These are phyloP conservation scores for Penicillium griseofulvum DNA, from an alignment of 2,329 filamentous ascomycete genomes.

Conservation along the genomic window DNA sequence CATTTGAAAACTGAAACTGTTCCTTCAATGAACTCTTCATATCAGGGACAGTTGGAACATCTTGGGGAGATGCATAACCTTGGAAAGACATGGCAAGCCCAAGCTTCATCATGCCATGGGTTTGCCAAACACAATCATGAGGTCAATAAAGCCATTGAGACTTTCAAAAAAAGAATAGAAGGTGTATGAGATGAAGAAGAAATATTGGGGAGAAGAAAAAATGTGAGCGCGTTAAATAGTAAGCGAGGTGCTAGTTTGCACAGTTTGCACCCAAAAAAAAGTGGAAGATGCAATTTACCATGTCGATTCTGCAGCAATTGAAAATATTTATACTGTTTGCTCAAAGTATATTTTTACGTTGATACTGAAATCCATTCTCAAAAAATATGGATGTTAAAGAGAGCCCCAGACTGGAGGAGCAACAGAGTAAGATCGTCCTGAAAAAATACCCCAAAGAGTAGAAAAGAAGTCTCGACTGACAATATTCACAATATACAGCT, in stretches of 20 bases:
- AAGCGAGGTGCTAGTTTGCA: conserved; percentile 12
- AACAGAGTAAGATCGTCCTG: conserved; percentile 31
- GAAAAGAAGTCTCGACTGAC: conserved; percentile 15
- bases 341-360: not conserved
- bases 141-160: not conserved
- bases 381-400: conserved; percentile 33
- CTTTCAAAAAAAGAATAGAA: not conserved
- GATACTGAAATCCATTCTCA: not conserved
- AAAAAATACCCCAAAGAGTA: conserved; percentile 14
- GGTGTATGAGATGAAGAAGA: not conserved
- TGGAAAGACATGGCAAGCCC: conserved; percentile 73
- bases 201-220: conserved; percentile 2
- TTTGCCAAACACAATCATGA: not conserved
- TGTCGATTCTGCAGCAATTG: not conserved
- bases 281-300: conserved; percentile 5
- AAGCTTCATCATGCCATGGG: conserved; percentile 53
- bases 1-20: not conserved
- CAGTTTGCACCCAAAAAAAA: conserved; percentile 24
- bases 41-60: not conserved
- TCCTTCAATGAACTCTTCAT: not conserved
- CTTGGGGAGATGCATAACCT: not conserved
- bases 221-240: conserved; percentile 14
- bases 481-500: conserved; percentile 20
- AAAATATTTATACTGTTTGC: not conserved
- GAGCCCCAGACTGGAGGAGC: conserved; percentile 29